Base-by-base conservation (phyloP, 2,329 filamentous ascomycete genomes). In the Arthrobotrys pseudoclavata region DNA sequence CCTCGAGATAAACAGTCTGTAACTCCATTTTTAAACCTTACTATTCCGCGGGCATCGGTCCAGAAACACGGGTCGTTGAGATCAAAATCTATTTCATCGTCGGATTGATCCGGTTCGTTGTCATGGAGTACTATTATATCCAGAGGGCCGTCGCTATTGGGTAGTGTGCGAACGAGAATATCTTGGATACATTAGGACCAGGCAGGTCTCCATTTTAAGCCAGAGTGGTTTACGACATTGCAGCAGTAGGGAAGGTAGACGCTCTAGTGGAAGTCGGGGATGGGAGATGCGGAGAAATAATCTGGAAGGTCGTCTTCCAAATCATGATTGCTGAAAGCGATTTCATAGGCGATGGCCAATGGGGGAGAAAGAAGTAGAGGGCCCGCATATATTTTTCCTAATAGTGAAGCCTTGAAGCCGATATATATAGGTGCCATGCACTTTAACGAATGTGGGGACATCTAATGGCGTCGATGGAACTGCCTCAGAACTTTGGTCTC, bases 161-260 rank as follows among this genome's bases (percentile, higher is more conserved):
- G 12, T 12, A 52, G 34, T 7, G 63, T 75, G 4, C 70, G 52
- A 12, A 75, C 18, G 1, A 68, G 22, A 20, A 75, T 31, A 22
- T 63, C 67, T 24, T 55, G 45, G 0, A 67, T 22, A 18, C 22
- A 60, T 12, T 24, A 20, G 22, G 3, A 4, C 12, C 10, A 24
- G 20, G 9, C 22, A 4, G 10, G 4, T 15, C 5, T 20, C 31
- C n/a, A n/a, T 31, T 31, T 15, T 24, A 40, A 61, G 9, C 62
- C 62, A 0, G 31, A 24, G 22, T 37, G 45, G n/a, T 47, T 29
- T 22, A 75, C 60, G 12, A n/a, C 31, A 18, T 75, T 68, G 53
- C 70, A 75, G 26, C 42, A 31, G 52, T 68, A 62, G 22, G 53
- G 42, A 4, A 62, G 70, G 52, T 68, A 75, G 7, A 67, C 53